Evolutionary conservation across 164 flowering plant species (phyloP).

Genomic region (Nymphaea colorata): DNA sequence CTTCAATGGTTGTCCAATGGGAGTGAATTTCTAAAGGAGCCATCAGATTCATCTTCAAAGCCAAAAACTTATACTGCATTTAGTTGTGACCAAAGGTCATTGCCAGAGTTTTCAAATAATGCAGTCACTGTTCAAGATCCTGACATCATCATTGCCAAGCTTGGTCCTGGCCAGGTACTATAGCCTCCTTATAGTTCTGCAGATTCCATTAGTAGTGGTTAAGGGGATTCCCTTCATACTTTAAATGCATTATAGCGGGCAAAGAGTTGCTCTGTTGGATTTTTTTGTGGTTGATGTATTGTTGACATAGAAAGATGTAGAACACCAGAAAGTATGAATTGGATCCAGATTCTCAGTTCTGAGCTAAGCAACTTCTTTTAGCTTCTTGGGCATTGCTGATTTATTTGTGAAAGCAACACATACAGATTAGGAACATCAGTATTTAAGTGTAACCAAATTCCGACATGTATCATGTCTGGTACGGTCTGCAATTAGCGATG

Average conservation of each 20-base stretch:
- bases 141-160: slow-evolving; percentile 60
- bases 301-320: too few relatives aligned
- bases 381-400: too few relatives aligned
- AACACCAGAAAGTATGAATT: too few relatives aligned
- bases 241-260: too few relatives aligned
- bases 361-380: too few relatives aligned
- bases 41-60: slow-evolving; percentile 23
- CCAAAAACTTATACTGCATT: slow-evolving; percentile 72
- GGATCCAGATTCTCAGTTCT: too few relatives aligned
- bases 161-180: slow-evolving; percentile 84
- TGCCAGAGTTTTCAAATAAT: slow-evolving; percentile 51
- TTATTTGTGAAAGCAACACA: too few relatives aligned
- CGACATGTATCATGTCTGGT: too few relatives aligned
- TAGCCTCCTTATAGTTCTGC: not conserved
- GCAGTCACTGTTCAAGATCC: slow-evolving; percentile 34
- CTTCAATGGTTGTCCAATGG: slow-evolving; percentile 82
- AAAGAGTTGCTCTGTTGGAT: not conserved
- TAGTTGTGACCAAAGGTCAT: slow-evolving; percentile 47
- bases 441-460: too few relatives aligned
- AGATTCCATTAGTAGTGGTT: not conserved
- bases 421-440: too few relatives aligned
- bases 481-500: too few relatives aligned
- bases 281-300: too few relatives aligned
- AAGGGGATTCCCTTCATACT: not conserved
- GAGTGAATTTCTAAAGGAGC: slow-evolving; percentile 40